Conservation (phyloP, 257 asterid genomes). For the Sherardia arvensis region DNA sequence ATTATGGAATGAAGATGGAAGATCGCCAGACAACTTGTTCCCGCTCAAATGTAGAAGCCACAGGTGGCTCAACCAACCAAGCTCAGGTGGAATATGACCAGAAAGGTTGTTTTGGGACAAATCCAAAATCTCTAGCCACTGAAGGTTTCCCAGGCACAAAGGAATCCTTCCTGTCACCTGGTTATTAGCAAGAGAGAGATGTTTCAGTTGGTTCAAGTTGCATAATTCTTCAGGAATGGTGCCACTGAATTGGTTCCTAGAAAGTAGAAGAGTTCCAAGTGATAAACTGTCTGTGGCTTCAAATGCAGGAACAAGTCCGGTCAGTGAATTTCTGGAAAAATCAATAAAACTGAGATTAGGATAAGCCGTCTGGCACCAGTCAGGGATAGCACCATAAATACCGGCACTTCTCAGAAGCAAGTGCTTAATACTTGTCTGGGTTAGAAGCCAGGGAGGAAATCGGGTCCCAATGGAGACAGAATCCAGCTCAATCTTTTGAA, state of each 20-base stretch:
- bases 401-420: neutral
- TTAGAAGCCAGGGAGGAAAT: conserved; percentile 16
- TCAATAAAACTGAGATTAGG: neutral
- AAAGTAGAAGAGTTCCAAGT: neutral
- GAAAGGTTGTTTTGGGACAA: conserved; percentile 11
- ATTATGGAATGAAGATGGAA: neutral
- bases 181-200: conserved; percentile 1
- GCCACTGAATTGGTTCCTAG: neutral
- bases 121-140: conserved; percentile 2
- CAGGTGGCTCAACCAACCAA: conserved; percentile 11
- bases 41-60: conserved; percentile 12
- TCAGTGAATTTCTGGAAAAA: conserved; percentile 4
- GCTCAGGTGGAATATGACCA: conserved; percentile 16
- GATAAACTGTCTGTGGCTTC: neutral
- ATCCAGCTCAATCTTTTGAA: neutral
- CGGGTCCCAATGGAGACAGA: conserved; percentile 2
- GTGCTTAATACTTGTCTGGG: neutral
- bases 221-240: neutral
- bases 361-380: conserved; percentile 12
- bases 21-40: conserved; percentile 10
- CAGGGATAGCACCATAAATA: conserved; percentile 4
- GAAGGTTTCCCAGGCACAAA: conserved; percentile 8
- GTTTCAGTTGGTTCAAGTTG: too few relatives aligned
- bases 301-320: neutral
- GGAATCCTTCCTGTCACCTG: conserved; percentile 1